Percentiles rank a stretch among this genome's conserved stretches.
phyloP scores from a whole-genome alignment of 1,284 basidiomycete genomes.

The Ustilago crameri region DNA sequence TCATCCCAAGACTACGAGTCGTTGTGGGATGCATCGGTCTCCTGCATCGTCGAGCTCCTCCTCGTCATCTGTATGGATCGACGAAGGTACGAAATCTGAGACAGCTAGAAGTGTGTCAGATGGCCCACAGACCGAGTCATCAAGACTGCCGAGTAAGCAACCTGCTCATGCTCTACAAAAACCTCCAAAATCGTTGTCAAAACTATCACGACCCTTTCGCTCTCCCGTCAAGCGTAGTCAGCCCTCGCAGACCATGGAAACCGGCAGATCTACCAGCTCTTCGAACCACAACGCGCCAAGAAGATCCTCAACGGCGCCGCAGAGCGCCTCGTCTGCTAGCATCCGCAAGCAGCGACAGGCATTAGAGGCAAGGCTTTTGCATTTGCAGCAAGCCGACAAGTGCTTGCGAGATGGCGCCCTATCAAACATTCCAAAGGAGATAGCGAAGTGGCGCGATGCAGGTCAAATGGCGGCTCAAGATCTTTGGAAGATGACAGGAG shows the following conservation, averaged over 20 bases:
- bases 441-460: slow-evolving; percentile 38
- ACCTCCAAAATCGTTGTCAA: neutral
- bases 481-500: slow-evolving; percentile 42
- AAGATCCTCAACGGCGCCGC: neutral
- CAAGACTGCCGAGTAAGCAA: neutral
- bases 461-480: slow-evolving; percentile 41
- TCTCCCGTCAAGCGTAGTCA: slow-evolving; percentile 26
- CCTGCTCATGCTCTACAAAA: slow-evolving; percentile 1
- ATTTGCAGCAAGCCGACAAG: slow-evolving; percentile 40
- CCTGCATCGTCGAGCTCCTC: slow-evolving; percentile 21
- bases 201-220: slow-evolving; percentile 17
- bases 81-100: neutral
- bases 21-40: slow-evolving; percentile 6
- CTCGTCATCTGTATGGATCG: slow-evolving; percentile 6
- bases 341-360: slow-evolving; percentile 30
- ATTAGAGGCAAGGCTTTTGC: slow-evolving; percentile 28
- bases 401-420: slow-evolving; percentile 28
- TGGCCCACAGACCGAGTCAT: neutral
- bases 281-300: neutral
- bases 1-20: neutral
- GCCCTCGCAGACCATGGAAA: slow-evolving; percentile 7
- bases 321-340: slow-evolving; percentile 6
- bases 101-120: slow-evolving; percentile 15
- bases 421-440: slow-evolving; percentile 24
- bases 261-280: neutral